Percentiles rank a stretch among this genome's conserved stretches.
These are phyloP conservation scores for Iris pallida DNA, from an alignment of 116 monocot species.

Conservation along the genomic window DNA sequence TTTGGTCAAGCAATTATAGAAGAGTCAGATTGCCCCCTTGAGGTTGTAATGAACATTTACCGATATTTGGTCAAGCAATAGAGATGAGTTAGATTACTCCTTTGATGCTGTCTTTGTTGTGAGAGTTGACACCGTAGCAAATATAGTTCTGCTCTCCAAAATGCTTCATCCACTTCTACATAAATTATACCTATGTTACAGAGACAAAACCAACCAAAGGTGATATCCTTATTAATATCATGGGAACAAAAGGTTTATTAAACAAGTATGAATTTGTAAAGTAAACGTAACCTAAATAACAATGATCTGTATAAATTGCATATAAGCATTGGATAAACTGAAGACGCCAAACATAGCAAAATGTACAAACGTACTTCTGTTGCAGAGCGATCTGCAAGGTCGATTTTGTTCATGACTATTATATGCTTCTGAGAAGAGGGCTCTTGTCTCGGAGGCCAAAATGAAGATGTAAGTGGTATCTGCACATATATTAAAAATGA, in stretches of 20 bases:
- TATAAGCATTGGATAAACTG: no score
- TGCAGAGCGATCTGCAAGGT: constrained; percentile 55
- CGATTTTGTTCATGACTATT: constrained; percentile 61
- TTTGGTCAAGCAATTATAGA: no score
- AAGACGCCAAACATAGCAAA: background rate
- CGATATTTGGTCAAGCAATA: no score
- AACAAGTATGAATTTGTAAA: background rate
- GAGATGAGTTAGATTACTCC: constrained; percentile 27
- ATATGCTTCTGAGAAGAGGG: constrained; percentile 26
- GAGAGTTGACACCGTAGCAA: constrained; percentile 62
- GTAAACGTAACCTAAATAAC: background rate
- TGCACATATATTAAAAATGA: constrained; percentile 15
- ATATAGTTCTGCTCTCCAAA: constrained; percentile 33
- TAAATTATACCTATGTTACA: constrained; percentile 2
- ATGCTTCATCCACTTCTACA: constrained; percentile 61
- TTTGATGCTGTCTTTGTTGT: constrained; percentile 59
- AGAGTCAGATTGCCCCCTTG: no score
- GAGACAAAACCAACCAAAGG: background rate
- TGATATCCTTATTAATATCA: no score
- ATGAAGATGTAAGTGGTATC: constrained; percentile 58
- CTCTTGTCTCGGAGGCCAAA: constrained; percentile 22
- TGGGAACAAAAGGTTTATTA: background rate
- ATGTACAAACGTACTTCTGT: constrained; percentile 43
- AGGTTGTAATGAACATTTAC: no score
- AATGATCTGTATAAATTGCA: background rate